Conservation (phyloP, 176 grass and related monocot genomes). For the Panicum miliaceum region DNA sequence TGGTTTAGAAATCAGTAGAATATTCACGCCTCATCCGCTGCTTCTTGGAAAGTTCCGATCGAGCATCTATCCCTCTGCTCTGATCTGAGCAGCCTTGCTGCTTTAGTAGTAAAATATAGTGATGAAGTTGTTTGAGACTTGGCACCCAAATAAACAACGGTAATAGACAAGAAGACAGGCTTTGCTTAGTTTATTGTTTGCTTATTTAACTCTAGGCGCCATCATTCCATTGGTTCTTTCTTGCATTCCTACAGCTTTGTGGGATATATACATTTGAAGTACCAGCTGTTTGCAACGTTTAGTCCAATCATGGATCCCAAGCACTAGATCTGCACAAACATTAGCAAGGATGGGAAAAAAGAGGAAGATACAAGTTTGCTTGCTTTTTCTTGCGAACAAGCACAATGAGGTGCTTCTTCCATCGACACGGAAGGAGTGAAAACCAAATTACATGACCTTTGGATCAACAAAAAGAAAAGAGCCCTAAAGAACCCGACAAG, state of each 20-base stretch:
- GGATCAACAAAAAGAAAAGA: too few species aligned
- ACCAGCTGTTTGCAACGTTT: not conserved
- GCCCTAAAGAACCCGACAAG: not conserved
- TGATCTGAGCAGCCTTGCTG: not conserved
- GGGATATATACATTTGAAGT: not conserved
- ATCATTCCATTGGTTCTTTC: not conserved
- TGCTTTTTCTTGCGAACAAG: too few species aligned
- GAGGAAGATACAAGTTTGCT: not conserved
- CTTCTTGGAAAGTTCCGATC: slow-evolving; percentile 13
- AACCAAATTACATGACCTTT: too few species aligned
- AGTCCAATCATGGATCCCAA: not conserved
- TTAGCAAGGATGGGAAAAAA: not conserved
- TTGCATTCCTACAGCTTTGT: not conserved
- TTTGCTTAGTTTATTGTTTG: not conserved
- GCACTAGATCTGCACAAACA: not conserved
- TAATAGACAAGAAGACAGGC: not conserved
- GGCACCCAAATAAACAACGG: not conserved
- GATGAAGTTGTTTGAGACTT: slow-evolving; percentile 7
- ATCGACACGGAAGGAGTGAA: too few species aligned
- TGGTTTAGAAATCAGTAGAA: not conserved
- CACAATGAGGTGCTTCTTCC: too few species aligned
- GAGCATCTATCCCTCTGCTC: not conserved
- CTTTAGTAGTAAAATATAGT: not conserved
- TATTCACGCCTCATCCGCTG: not conserved
- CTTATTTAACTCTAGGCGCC: not conserved